phyloP scores from a whole-genome alignment of 2,329 filamentous ascomycete species.

The Coniella lustricola region DNA sequence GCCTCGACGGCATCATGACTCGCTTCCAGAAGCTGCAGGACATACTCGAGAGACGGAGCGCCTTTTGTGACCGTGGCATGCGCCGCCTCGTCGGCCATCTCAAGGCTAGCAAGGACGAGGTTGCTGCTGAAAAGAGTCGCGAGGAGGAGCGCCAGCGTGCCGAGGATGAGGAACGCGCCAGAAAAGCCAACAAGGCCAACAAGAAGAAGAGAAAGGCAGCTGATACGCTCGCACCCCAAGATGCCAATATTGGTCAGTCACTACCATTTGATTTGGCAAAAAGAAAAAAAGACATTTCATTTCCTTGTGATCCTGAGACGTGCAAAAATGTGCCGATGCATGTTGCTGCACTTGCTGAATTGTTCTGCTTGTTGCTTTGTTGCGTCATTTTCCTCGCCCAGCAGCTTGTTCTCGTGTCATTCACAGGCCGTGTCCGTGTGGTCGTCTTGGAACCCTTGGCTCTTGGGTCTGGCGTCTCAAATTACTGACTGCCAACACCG shows the following conservation, averaged over 20 bases:
- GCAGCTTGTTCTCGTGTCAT: not conserved
- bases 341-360: no score
- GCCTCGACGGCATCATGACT: slow-evolving; percentile 55
- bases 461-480: not conserved
- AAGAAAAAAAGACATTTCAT: not conserved
- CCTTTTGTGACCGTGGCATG: slow-evolving; percentile 67
- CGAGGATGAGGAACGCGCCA: slow-evolving; percentile 39
- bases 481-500: slow-evolving; percentile 15
- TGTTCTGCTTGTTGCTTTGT: no score
- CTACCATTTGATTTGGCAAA: not conserved
- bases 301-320: not conserved
- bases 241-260: slow-evolving; percentile 32
- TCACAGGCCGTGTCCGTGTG: not conserved
- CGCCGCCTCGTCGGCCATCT: slow-evolving; percentile 58
- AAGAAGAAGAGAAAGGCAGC: slow-evolving; percentile 74
- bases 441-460: not conserved
- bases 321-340: not conserved
- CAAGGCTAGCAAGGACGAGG: slow-evolving; percentile 54
- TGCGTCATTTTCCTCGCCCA: no score
- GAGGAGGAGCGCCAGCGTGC: slow-evolving; percentile 45
- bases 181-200: slow-evolving; percentile 58
- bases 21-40: slow-evolving; percentile 58
- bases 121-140: slow-evolving; percentile 35
- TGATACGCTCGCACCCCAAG: slow-evolving; percentile 50
- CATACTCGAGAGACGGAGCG: slow-evolving; percentile 59